Conservation (phyloP, 257 asterid species). For the Rehmannia glutinosa region DNA sequence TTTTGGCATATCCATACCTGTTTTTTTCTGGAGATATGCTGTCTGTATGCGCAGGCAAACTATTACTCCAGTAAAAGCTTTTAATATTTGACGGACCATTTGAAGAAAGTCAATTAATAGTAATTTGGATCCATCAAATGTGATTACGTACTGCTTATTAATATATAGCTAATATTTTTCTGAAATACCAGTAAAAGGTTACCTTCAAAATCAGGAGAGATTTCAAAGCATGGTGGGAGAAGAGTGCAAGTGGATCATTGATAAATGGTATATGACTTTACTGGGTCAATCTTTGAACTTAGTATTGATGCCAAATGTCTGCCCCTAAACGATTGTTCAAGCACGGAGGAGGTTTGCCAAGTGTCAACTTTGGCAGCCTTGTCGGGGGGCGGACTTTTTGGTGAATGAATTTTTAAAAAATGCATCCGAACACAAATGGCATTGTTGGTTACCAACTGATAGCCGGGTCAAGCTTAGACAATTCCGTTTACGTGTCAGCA, state of each 20-base stretch:
- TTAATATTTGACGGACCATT: not conserved
- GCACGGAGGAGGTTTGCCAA: no score
- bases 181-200: no score
- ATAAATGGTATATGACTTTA: no score
- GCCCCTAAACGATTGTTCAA: no score
- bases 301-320: not conserved
- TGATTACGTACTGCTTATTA: no score
- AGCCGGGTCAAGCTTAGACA: not conserved
- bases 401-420: not conserved
- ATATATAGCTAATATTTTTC: no score
- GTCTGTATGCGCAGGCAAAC: not conserved
- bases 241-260: no score
- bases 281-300: no score
- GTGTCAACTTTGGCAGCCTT: not conserved
- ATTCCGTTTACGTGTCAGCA: not conserved
- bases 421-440: not conserved
- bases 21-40: not conserved
- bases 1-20: not conserved
- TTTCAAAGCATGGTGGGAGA: no score
- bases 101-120: not conserved
- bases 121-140: no score
- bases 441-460: constrained; percentile 9
- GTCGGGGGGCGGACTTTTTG: constrained; percentile 16
- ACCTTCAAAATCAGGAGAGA: no score
- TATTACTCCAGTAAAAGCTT: not conserved